Evolutionary conservation across 768 basidiomycete genomes (phyloP), one percentile per base, ranked within the genome.

Genomic region (Pisolithus marmoratus): DNA sequence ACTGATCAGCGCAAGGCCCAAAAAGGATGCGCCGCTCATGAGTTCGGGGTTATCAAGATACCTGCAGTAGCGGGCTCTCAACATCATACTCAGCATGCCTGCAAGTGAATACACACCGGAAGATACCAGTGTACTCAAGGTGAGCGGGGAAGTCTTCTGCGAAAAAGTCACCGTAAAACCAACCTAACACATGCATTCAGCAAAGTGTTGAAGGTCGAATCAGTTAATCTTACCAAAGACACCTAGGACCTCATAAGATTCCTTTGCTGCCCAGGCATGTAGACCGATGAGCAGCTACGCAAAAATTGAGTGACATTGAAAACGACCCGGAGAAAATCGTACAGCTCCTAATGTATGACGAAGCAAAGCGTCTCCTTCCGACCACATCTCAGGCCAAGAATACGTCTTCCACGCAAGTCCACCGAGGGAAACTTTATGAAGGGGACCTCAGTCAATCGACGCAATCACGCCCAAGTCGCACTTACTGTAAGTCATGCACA

Each of bases 131-230:
- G 66, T 98, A 98, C 53, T 94, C 92, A 8, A 98, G 73, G 54
- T 90, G 82, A 0, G 87, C 72, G 4, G 95, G 92, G 67, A 90
- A 94, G 56, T 93, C 87, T 60, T 95, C 91, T 71, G 94, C 87
- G 76, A 94, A 94, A 72, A 95, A 95, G 70, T 95, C 92, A 22
- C 93, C 94, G 59, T 96, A 99, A 72, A 97, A 94, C 96, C 96
- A 99, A 23, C 96, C 91, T 93, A 52, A 14, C 14, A 20, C 38
- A 31, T 9, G 27, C 14, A 11, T 44, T 44, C 20, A 54, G 46
- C 34, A 37, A 7, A 44, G 8, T 2, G 17, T 5, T 45, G 45
- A 46, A 8, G 20, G 45, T 9, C 20, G 8, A 8, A 36, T 34
- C 12, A 4, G n/a, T 24, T 20, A 40, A 8, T 57, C 78, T 46